A percentile compares a stretch with the other conserved stretches of the same genome.
phyloP scores from a whole-genome alignment of 768 basidiomycete species.

The Mycena crocata region DNA sequence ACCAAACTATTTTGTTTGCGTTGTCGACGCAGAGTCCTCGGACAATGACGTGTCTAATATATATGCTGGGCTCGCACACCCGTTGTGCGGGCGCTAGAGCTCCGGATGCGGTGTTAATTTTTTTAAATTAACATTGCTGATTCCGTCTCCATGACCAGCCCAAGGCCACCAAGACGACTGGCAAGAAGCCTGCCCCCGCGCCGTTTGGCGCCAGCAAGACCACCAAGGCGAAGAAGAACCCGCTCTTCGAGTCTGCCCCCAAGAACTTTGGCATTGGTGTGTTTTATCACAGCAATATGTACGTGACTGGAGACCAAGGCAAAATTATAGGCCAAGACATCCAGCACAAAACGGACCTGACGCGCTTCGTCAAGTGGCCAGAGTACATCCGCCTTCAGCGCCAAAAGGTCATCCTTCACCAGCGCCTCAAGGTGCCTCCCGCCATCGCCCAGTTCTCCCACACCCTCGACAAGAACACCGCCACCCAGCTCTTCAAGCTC shows the following conservation, averaged over 20 bases:
- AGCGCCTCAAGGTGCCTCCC: conserved; percentile 98
- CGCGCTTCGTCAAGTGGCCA: conserved; percentile 99
- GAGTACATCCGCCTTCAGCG: conserved; percentile 98
- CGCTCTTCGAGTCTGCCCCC: conserved; percentile 90
- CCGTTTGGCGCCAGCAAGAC: conserved; percentile 84
- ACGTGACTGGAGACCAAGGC: not conserved
- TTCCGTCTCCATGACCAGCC: conserved; percentile 95
- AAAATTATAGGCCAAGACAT: conserved; percentile 84
- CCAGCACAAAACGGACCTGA: conserved; percentile 89
- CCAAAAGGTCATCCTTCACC: conserved; percentile 97
- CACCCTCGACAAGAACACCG: conserved; percentile 99
- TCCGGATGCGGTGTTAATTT: conserved; percentile 59
- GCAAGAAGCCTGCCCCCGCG: conserved; percentile 88
- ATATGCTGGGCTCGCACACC: conserved; percentile 29
- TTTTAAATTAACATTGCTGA: conserved; percentile 45
- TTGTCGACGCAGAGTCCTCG: conserved; percentile 39
- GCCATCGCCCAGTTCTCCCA: conserved; percentile 98
- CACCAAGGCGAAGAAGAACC: conserved; percentile 88
- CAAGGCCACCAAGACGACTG: conserved; percentile 76
- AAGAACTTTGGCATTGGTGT: conserved; percentile 97
- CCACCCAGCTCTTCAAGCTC: conserved; percentile 97
- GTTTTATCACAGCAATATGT: conserved; percentile 36
- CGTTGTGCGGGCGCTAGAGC: conserved; percentile 63
- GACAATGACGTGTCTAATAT: conserved; percentile 22
- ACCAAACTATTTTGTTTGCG: conserved; percentile 17